Evolutionary conservation across 306 rosid genomes (phyloP), one percentile per base, ranked within the genome.

Genomic region (Cicer cuneatum): DNA sequence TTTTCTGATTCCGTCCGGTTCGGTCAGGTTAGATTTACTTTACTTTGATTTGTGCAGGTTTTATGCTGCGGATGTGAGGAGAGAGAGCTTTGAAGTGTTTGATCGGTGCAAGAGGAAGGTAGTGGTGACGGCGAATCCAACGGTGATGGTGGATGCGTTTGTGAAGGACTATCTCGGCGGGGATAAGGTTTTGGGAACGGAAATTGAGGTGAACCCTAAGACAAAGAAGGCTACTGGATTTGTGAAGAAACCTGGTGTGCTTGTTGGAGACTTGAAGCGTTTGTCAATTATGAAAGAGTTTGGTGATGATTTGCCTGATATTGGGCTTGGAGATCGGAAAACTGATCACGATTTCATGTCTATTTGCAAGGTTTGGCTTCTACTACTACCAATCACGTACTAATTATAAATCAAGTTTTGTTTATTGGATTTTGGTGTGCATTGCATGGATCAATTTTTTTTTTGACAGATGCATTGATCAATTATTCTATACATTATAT

Each of bases 321-420:
- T 94, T 9, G 97, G 98, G 2, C 78, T 94, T 37, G 98, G 98
- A 24, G 98, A 94, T 66, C 96, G 98, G 1, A 61, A 61, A 52
- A 80, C 96, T 38, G 97, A 94, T 51, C 96, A 88, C 66, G 98
- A 94, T 74, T 94, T 87, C 90, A 94, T 94, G 98, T 84, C 97
- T 7, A 56, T 88, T 61, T 94, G 98, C 96, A 91, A 90, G 98
- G 98, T 91, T 81, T 64, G 19, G 45, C 10, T 73, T 77, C 72
- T 56, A 7, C 67, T 47, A 61, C 6, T 29, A 21, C 6, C 42
- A 43, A 24, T 45, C 46, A 24, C 29, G 29, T 24, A 24, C 29
- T 24, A 24, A 24, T 24, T 24, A 24, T 24, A 24, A 24, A 46
- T 38, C 42, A 29, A n/a, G 68, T 62, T 62, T 59, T 13, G 35